Evolutionary conservation across 441 rosid genomes (phyloP), one percentile per base, ranked within the genome.

Genomic region (Gossypium aridum): DNA sequence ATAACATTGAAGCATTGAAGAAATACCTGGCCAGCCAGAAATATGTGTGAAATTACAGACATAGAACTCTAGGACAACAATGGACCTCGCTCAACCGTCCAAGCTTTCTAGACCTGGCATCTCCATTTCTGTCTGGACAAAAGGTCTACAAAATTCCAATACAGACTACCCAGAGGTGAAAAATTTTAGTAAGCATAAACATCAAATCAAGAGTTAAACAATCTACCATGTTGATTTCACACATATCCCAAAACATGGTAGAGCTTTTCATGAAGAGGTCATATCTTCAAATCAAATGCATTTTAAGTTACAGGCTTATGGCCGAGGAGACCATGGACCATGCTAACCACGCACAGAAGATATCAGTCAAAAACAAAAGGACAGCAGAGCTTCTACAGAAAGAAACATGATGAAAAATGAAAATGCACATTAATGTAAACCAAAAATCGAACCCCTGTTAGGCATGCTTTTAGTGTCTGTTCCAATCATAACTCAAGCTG

Each of bases 251-350:
- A 25, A 68, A 43, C 55, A 47, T 16, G 9, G 64, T 17, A 60
- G 25, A 63, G 49, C 49, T 39, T 69, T 66, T 60, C 69, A 39
- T 25, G 54, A 65, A 19, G 54, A 39, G 54, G 17, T 39, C 54
- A 19, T 60, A 23, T 4, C 28, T 53, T 54, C 64, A 60, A 60
- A 60, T 25, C 37, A 60, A 23, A 60, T 25, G 64, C 37, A 26
- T 26, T 72, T 28, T 61, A 23, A 51, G 19, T 26, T 70, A 28
- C 73, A 56, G 17, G n/a, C 22, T 26, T 47, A 55, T 3, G 60
- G 68, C 54, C 14, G 28, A 77, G 45, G 72, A 56, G 67, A 65
- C 34, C 49, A 49, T 13, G 12, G 61, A 47, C 43, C 68, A 47
- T 28, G 69, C 31, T 73, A 60, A 43, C 77, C 72, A 22, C 12